These are phyloP conservation scores for Debaryomyces robertsiae DNA, from an alignment of 1,139 yeast species.

Conservation along the genomic window DNA sequence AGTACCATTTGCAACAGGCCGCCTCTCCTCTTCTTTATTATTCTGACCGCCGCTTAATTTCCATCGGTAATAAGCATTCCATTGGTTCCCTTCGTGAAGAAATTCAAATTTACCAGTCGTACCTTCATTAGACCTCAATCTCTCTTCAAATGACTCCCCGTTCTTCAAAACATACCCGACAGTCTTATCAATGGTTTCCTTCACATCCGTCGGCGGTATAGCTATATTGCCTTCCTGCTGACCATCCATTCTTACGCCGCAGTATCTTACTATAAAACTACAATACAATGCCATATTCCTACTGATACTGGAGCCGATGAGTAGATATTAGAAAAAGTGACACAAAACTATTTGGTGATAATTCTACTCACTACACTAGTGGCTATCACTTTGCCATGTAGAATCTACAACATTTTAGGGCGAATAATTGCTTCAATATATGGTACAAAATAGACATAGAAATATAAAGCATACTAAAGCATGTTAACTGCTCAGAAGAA, in stretches of 20 bases:
- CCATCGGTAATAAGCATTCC: slow-evolving; percentile 59
- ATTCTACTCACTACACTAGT: too few species aligned
- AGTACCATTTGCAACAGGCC: neutral
- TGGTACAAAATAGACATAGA: too few species aligned
- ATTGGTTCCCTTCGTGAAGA: slow-evolving; percentile 54
- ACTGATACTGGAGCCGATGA: too few species aligned
- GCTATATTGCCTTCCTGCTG: slow-evolving; percentile 42
- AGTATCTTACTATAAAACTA: too few species aligned
- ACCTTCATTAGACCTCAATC: slow-evolving; percentile 50
- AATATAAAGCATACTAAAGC: too few species aligned
- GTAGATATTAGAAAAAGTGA: too few species aligned
- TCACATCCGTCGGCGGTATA: slow-evolving; percentile 60
- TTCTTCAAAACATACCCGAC: slow-evolving; percentile 70
- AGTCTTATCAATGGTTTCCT: slow-evolving; percentile 67
- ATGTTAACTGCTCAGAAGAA: neutral
- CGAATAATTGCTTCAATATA: too few species aligned
- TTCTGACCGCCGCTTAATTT: slow-evolving; percentile 19
- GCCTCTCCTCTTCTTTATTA: slow-evolving; percentile 4
- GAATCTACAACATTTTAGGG: too few species aligned
- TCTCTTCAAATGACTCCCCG: slow-evolving; percentile 65
- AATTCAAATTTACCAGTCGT: slow-evolving; percentile 62
- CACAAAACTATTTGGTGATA: too few species aligned
- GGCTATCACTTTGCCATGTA: too few species aligned
- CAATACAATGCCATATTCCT: too few species aligned
- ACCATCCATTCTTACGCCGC: neutral